Base-by-base conservation (phyloP, 768 basidiomycete species). In the Suillus occidentalis region DNA sequence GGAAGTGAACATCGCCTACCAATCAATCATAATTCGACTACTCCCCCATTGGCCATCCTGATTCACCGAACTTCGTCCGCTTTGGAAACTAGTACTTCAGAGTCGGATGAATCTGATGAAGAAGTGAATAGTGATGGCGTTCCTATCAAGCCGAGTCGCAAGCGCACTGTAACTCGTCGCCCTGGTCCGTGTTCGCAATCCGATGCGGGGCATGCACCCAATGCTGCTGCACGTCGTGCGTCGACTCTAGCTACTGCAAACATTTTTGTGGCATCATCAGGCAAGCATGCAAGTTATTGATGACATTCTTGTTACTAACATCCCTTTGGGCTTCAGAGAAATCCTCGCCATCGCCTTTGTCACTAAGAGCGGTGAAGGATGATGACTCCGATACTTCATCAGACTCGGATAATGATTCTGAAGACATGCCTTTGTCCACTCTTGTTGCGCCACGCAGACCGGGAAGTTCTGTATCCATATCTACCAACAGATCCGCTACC, bases 371-470 rank as follows among this genome's bases (percentile, higher is more conserved):
- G 31, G 43, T 61, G 6, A 60, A 70, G 22, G 65, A 67, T 13
- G 59, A 70, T 4, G 69, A 75, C 49, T 68, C 69, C 2, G 71
- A 78, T 63, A 69, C 70, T 20, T 74, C 71, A 1, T 70, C 73
- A 4, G 72, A 75, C 16, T 72, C 75, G 13, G 72, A 81, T 64
- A 80, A 80, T 40, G 84, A 82, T 31, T 86, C 85, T 61, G 81
- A 81, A n/a, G 80, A 88, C 68, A 83, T 86, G 2, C 91, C 91
- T 14, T 80, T 94, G 42, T 87, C 89, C 1, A 80, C 78, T 1
- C 79, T 91, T 42, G 77, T 90, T 8, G 80, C 80, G 0, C 90
- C 91, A 13, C 83, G 80, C 57, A 82, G 91, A 42, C 90, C 91
- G 18, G 89, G 88, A 20, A 90, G 88, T 67, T 81, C 88, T 2